Conservation (phyloP, 2,329 filamentous ascomycete species). For the Coniochaeta sp. region DNA sequence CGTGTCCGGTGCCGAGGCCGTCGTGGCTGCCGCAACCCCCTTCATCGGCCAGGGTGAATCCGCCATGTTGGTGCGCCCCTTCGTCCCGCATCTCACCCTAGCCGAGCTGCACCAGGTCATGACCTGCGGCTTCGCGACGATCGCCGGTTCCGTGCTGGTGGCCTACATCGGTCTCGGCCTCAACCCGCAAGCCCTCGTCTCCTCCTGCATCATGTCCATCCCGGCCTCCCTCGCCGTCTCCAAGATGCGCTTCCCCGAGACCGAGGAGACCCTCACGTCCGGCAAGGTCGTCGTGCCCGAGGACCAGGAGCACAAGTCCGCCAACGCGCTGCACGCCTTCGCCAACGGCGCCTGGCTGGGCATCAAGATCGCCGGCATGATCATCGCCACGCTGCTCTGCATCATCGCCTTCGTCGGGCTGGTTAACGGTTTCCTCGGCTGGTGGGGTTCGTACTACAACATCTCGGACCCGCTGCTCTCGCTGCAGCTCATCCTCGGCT, state of each 20-base stretch:
- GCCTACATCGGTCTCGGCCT: conserved; percentile 81
- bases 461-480: conserved; percentile 65
- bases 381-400: conserved; percentile 70
- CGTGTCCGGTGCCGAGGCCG: conserved; percentile 87
- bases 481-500: conserved; percentile 68
- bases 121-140: conserved; percentile 88
- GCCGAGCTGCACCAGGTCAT: conserved; percentile 90
- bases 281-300: conserved; percentile 76
- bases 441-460: conserved; percentile 77
- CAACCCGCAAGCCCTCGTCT: conserved; percentile 78
- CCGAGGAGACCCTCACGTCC: conserved; percentile 76
- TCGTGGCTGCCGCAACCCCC: conserved; percentile 85
- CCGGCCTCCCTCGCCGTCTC: conserved; percentile 83
- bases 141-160: conserved; percentile 79
- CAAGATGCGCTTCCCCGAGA: conserved; percentile 85
- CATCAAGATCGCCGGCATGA: conserved; percentile 81
- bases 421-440: conserved; percentile 69
- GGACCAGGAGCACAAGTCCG: conserved; percentile 68
- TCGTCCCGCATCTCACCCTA: conserved; percentile 75
- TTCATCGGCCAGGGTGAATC: conserved; percentile 95
- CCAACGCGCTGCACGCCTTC: conserved; percentile 79
- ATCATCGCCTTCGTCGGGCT: conserved; percentile 73
- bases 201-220: conserved; percentile 92
- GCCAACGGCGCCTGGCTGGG: conserved; percentile 80
- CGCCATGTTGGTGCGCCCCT: conserved; percentile 84